phyloP scores from a whole-genome alignment of 495 filamentous ascomycete species.

The Penicillium bialowiezense region DNA sequence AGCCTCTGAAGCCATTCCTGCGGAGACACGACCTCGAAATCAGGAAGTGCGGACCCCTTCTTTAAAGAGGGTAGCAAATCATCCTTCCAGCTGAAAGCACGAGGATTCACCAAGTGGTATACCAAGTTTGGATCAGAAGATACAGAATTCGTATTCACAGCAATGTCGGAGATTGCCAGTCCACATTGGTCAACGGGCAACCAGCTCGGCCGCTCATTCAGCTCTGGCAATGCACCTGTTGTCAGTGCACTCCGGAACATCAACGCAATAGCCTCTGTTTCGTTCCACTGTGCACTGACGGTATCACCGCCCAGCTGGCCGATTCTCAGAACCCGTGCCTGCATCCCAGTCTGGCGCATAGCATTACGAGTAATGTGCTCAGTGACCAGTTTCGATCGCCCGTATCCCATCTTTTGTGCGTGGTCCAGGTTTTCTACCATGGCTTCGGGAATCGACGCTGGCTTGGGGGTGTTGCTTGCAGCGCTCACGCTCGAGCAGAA shows the following conservation, averaged over 20 bases:
- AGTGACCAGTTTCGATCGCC: conserved; percentile 60
- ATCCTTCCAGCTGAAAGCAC: conserved; percentile 49
- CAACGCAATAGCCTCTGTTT: conserved; percentile 60
- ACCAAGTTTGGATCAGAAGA: conserved; percentile 29
- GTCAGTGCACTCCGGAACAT: conserved; percentile 52
- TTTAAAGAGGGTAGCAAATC: conserved; percentile 52
- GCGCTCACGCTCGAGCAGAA: conserved; percentile 63
- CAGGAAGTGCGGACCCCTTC: conserved; percentile 26
- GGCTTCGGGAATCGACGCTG: conserved; percentile 43
- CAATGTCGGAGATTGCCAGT: conserved; percentile 25
- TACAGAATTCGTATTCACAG: not conserved
- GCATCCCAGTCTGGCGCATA: conserved; percentile 34
- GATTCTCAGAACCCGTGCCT: conserved; percentile 48
- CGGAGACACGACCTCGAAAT: conserved; percentile 45
- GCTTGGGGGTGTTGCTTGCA: conserved; percentile 31
- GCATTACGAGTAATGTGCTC: conserved; percentile 51
- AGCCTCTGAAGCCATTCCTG: conserved; percentile 50
- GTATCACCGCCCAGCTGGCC: conserved; percentile 64
- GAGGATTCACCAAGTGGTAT: conserved; percentile 52
- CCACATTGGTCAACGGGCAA: conserved; percentile 37
- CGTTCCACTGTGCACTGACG: conserved; percentile 57
- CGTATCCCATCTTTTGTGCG: conserved; percentile 56
- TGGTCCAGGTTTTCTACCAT: conserved; percentile 45
- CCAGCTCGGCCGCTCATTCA: conserved; percentile 56
- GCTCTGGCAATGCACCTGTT: conserved; percentile 49